These are phyloP conservation scores for Diaporthe vexans DNA, from an alignment of 2,329 filamentous ascomycete genomes.

Conservation along the genomic window DNA sequence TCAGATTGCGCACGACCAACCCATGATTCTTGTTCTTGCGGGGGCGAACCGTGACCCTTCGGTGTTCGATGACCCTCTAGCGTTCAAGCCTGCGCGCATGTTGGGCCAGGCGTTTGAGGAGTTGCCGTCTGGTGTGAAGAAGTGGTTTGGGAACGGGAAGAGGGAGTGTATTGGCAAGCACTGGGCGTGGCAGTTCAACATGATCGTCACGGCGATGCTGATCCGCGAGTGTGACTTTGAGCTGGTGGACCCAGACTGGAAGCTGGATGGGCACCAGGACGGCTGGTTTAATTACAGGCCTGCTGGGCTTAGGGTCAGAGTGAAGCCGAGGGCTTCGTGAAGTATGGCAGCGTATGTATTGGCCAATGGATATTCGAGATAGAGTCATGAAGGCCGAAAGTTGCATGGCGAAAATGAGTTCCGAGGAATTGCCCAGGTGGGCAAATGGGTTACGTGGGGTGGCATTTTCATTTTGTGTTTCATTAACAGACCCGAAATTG, in stretches of 20 bases:
- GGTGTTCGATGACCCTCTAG: slow-evolving; percentile 62
- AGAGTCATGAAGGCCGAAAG: no score
- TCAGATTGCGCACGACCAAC: slow-evolving; percentile 62
- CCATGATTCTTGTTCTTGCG: slow-evolving; percentile 64
- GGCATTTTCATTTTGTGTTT: no score
- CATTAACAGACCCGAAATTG: no score
- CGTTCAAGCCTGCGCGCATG: slow-evolving; percentile 64
- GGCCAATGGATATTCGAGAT: not conserved
- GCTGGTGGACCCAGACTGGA: slow-evolving; percentile 55
- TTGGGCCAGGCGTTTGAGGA: slow-evolving; percentile 58
- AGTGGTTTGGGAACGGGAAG: slow-evolving; percentile 67
- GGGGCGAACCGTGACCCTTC: slow-evolving; percentile 64
- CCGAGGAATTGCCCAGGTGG: no score
- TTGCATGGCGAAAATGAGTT: no score
- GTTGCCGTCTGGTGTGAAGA: slow-evolving; percentile 61
- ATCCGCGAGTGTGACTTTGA: slow-evolving; percentile 62
- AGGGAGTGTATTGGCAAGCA: slow-evolving; percentile 65
- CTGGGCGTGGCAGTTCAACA: slow-evolving; percentile 62
- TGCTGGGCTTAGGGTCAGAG: slow-evolving; percentile 59
- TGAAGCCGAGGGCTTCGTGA: slow-evolving; percentile 53
- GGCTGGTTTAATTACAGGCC: slow-evolving; percentile 68
- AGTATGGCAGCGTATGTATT: not conserved
- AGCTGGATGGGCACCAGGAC: slow-evolving; percentile 56
- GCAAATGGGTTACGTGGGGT: no score
- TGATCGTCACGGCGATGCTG: slow-evolving; percentile 58